phyloP scores from a whole-genome alignment of 192 early-diverging fungal genomes.

The Podila epicladia region DNA sequence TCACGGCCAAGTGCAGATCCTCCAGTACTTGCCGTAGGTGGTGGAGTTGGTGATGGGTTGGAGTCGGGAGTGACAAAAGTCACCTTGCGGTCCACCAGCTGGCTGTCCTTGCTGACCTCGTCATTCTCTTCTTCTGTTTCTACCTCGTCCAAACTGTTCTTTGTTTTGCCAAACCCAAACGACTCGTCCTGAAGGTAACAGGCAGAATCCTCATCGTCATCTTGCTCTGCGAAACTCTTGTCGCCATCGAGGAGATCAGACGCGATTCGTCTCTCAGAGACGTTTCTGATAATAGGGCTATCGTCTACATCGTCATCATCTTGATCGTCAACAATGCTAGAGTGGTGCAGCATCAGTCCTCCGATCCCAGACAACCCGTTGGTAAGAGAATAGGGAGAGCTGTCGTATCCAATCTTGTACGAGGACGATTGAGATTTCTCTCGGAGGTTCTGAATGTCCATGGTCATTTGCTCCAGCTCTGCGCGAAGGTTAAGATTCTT shows the following conservation, averaged over 20 bases:
- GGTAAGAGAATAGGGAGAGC: constrained; percentile 32
- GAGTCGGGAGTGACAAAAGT: constrained; percentile 15
- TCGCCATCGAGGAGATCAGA: neutral
- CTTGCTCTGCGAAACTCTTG: neutral
- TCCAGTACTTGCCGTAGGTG: neutral
- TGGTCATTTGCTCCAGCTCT: constrained; percentile 36
- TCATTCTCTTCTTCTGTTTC: too few species aligned
- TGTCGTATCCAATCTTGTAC: constrained; percentile 48
- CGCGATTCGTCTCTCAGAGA: neutral
- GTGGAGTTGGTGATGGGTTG: neutral
- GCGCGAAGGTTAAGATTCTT: constrained; percentile 22
- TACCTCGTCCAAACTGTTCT: neutral
- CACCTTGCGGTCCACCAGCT: constrained; percentile 26
- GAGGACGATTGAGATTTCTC: constrained; percentile 1
- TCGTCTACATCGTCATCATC: constrained; percentile 11
- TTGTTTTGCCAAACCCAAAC: neutral
- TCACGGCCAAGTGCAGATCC: neutral
- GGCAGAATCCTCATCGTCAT: constrained; percentile 5
- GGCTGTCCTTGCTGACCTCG: neutral
- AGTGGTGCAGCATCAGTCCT: constrained; percentile 42
- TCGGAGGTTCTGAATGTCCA: constrained; percentile 20
- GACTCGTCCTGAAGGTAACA: neutral
- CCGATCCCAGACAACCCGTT: constrained; percentile 11
- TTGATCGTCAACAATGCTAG: constrained; percentile 9
- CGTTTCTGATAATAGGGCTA: neutral